These are phyloP conservation scores for Botrytis fabae DNA, from an alignment of 2,329 filamentous ascomycete species.

Conservation along the genomic window DNA sequence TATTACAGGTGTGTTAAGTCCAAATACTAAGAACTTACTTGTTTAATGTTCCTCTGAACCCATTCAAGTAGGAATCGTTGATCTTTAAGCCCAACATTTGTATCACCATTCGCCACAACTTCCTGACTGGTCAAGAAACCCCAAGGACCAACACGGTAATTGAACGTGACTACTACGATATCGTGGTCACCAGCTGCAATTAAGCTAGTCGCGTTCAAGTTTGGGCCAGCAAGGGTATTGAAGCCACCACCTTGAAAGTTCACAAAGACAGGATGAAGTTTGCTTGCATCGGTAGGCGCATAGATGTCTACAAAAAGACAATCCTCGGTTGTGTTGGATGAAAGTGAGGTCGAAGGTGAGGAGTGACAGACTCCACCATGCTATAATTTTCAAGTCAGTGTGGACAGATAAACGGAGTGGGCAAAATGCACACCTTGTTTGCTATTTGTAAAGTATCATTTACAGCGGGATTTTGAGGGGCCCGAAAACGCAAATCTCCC, in stretches of 20 bases:
- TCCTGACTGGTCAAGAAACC: conserved; percentile 68
- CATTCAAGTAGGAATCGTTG: conserved; percentile 69
- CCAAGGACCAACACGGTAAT: conserved; percentile 74
- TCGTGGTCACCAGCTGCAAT: conserved; percentile 57
- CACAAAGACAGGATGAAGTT: conserved; percentile 58
- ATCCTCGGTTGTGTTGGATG: conserved; percentile 54
- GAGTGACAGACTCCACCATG: conserved; percentile 33
- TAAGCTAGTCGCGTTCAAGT: conserved; percentile 63
- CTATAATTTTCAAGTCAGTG: conserved; percentile 24
- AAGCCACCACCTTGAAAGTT: conserved; percentile 63
- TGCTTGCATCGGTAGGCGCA: conserved; percentile 55
- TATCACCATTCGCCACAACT: conserved; percentile 49
- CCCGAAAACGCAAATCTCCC: conserved; percentile 64
- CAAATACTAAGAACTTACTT: conserved; percentile 38
- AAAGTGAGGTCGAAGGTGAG: conserved; percentile 32
- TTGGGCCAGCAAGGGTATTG: conserved; percentile 49
- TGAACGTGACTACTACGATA: conserved; percentile 71
- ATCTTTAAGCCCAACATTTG: conserved; percentile 71
- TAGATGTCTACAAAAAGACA: conserved; percentile 70
- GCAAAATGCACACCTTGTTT: conserved; percentile 32
- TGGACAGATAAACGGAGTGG: not conserved
- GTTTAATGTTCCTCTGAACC: conserved; percentile 64
- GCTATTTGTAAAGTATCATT: conserved; percentile 32
- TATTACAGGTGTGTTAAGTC: not conserved
- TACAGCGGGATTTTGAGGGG: conserved; percentile 61